Base-by-base conservation (phyloP, 345 rosid species). In the Raphanus sativus region DNA sequence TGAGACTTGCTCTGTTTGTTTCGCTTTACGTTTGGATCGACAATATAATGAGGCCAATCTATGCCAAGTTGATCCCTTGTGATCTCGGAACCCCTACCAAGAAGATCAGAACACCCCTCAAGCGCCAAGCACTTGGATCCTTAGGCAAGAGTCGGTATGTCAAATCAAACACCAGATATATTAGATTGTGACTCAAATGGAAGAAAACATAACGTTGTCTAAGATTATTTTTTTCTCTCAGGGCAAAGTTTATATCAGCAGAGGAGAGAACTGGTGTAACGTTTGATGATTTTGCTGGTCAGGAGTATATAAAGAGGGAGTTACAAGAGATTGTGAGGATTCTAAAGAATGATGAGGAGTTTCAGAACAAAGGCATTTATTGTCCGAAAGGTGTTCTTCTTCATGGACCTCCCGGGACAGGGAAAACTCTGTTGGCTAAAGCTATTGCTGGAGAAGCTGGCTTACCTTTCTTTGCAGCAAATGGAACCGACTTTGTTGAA, bases 361-460 rank as follows among this genome's bases (percentile, higher is more conserved):
- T 88, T 80, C 94, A 88, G 78, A 83, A 90, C 66, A 94, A 87
- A 83, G 98, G 97, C 55, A 94, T 94, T 67, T 91, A 90, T 73
- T 91, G 98, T 84, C 98, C 98, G 1, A 91, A 91, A 90, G 98
- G 98, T 75, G 97, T 94, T 55, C 93, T 94, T 71, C 96, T 94
- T 62, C 92, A 94, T 76, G 98, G 98, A 21, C 97, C 98, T 70
- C 97, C 98, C 15, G 98, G 97, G 77, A 94, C 98, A 33, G 98
- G 98, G 65, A 91, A 94, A 86, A 94, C 98, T 29, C 86, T 94
- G 73, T 83, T 94, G 70, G 98, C 98, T 66, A 94, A 91, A 86
- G 98, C 98, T 73, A 94, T 94, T 87, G 98, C 97, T 30, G 98
- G 98, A 77, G 98, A 94, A 90, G 96, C 98, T 60, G 98, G 97